A percentile compares a stretch with the other conserved stretches of the same genome.
Conservation (phyloP, 495 filamentous ascomycete genomes). For the Filosporella fistucella region DNA sequence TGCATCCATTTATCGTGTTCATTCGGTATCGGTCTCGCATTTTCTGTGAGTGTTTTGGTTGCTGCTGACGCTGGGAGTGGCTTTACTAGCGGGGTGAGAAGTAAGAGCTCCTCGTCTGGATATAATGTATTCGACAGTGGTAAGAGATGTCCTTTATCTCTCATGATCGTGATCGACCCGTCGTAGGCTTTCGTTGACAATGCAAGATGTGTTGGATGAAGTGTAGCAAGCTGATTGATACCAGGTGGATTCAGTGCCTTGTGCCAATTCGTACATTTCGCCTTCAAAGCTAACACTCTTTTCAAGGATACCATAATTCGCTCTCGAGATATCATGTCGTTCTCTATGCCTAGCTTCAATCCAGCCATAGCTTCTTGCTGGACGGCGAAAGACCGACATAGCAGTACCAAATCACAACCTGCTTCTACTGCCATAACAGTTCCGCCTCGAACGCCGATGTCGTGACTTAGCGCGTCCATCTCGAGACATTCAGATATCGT, state of each 20-base stretch:
- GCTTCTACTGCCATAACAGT: slow-evolving; percentile 94
- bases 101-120: slow-evolving; percentile 75
- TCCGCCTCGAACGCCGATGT: slow-evolving; percentile 87
- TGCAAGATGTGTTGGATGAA: slow-evolving; percentile 72
- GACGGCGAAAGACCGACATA: slow-evolving; percentile 79
- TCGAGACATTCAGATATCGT: slow-evolving; percentile 94
- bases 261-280: slow-evolving; percentile 75
- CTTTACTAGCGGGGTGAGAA: slow-evolving; percentile 81
- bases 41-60: slow-evolving; percentile 39
- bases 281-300: slow-evolving; percentile 70
- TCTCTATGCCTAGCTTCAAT: slow-evolving; percentile 78
- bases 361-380: slow-evolving; percentile 85
- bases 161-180: slow-evolving; percentile 77
- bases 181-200: slow-evolving; percentile 82
- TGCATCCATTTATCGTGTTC: slow-evolving; percentile 51
- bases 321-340: slow-evolving; percentile 73
- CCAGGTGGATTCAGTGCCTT: slow-evolving; percentile 78
- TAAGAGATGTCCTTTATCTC: slow-evolving; percentile 73
- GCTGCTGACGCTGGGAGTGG: slow-evolving; percentile 78
- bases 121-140: slow-evolving; percentile 74
- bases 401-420: slow-evolving; percentile 79
- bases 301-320: slow-evolving; percentile 70
- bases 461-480: slow-evolving; percentile 87
- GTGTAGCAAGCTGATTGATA: slow-evolving; percentile 61
- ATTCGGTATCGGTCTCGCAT: slow-evolving; percentile 30